phyloP scores from a whole-genome alignment of 2,329 filamentous ascomycete species.

The Cylindrodendrum hubeiense region DNA sequence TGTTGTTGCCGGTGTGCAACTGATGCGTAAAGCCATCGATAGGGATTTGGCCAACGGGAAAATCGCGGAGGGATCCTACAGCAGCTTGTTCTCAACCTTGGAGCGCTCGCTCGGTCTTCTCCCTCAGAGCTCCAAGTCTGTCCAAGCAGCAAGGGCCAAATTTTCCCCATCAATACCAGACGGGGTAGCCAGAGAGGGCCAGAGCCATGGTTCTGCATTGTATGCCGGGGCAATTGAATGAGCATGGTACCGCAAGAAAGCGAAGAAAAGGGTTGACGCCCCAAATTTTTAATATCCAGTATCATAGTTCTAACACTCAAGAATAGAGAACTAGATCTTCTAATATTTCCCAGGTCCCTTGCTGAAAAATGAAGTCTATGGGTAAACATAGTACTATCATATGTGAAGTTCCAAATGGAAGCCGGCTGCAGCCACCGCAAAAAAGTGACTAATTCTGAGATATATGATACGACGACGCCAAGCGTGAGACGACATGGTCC shows the following conservation, averaged over 20 bases:
- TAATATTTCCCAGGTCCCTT: background rate
- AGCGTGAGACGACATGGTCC: background rate
- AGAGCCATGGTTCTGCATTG: background rate
- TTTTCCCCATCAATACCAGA: conserved; percentile 28
- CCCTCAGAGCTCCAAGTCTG: conserved; percentile 48
- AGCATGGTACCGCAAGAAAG: background rate
- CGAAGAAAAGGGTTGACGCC: background rate
- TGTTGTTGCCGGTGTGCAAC: conserved; percentile 46
- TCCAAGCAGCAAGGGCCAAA: conserved; percentile 44
- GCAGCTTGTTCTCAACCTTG: conserved; percentile 42
- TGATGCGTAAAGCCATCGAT: conserved; percentile 46
- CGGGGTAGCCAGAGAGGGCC: background rate
- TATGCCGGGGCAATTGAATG: background rate
- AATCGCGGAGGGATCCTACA: conserved; percentile 43
- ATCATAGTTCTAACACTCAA: no score
- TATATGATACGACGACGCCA: background rate
- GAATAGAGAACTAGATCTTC: background rate
- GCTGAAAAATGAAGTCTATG: background rate
- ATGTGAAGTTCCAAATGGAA: background rate
- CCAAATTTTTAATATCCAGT: background rate
- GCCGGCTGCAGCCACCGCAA: background rate
- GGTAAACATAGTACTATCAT: background rate
- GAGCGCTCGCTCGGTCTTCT: conserved; percentile 42
- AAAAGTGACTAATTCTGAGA: no score
- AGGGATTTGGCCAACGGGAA: conserved; percentile 42